A percentile compares a stretch with the other conserved stretches of the same genome.
phyloP scores from a whole-genome alignment of 2,329 filamentous ascomycete genomes.

The Neurospora crassa region DNA sequence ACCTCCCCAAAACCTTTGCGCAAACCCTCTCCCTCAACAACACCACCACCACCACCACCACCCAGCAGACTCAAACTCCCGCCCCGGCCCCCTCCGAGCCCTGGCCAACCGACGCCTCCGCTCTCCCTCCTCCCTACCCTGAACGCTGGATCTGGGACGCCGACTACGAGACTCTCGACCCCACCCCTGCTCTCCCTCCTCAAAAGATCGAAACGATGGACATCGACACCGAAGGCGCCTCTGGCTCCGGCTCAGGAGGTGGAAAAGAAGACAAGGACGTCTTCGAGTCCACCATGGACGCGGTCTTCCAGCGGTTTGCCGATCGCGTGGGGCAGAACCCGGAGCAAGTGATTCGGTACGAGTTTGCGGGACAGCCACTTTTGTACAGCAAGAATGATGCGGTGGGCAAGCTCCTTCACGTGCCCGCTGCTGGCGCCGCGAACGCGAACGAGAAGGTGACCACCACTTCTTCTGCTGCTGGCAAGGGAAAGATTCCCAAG shows the following conservation, averaged over 20 bases:
- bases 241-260: slow-evolving; percentile 16
- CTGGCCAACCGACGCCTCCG: slow-evolving; percentile 57
- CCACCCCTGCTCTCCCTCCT: slow-evolving; percentile 36
- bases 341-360: slow-evolving; percentile 73
- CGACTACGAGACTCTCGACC: slow-evolving; percentile 81
- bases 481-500: slow-evolving; percentile 47
- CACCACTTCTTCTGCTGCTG: not conserved
- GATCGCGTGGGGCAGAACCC: slow-evolving; percentile 71
- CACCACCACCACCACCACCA: not conserved
- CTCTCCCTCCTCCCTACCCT: slow-evolving; percentile 64
- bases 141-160: slow-evolving; percentile 74
- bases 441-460: slow-evolving; percentile 14
- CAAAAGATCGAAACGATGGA: slow-evolving; percentile 41
- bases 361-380: slow-evolving; percentile 62
- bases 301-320: slow-evolving; percentile 70
- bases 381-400: slow-evolving; percentile 72
- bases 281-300: slow-evolving; percentile 67
- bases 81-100: slow-evolving; percentile 45
- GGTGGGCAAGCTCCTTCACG: slow-evolving; percentile 55
- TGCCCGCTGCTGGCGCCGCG: slow-evolving; percentile 14
- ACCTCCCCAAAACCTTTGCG: slow-evolving; percentile 55
- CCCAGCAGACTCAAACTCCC: slow-evolving; percentile 13
- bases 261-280: slow-evolving; percentile 54
- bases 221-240: slow-evolving; percentile 22
- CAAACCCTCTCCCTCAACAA: slow-evolving; percentile 68